These are phyloP conservation scores for Leptographium wingfieldii DNA, from an alignment of 2,329 filamentous ascomycete genomes.

Conservation along the genomic window DNA sequence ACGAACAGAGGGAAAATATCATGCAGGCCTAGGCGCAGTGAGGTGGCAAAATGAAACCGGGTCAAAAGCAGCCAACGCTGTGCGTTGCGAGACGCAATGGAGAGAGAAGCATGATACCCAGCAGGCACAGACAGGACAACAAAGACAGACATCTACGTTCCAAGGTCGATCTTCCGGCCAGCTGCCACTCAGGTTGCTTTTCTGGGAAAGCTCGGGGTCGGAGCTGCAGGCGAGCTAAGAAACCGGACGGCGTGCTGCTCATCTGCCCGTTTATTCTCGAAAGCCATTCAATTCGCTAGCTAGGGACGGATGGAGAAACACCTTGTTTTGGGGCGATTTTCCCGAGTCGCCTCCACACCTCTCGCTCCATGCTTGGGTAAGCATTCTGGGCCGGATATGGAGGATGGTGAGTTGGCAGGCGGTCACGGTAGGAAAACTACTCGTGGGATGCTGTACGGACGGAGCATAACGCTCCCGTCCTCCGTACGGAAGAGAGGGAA, in stretches of 20 bases:
- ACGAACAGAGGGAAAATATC: slow-evolving; percentile 13
- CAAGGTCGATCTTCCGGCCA: neutral
- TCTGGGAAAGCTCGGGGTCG: neutral
- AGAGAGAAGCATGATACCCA: neutral
- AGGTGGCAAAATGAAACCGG: slow-evolving; percentile 32
- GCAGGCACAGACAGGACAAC: neutral
- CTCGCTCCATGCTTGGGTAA: neutral
- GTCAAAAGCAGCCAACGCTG: slow-evolving; percentile 13
- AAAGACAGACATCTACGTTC: neutral
- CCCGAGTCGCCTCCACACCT: neutral
- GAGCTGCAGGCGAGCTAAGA: neutral
- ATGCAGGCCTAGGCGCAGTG: slow-evolving; percentile 27
- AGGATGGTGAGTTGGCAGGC: neutral
- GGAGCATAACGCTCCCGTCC: neutral
- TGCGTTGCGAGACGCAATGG: slow-evolving; percentile 18
- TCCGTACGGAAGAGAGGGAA: slow-evolving; percentile 10
- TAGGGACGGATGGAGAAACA: neutral
- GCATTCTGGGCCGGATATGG: neutral
- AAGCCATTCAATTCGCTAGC: neutral
- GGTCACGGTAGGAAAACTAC: neutral
- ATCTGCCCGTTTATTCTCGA: slow-evolving; percentile 1
- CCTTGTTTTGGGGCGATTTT: neutral
- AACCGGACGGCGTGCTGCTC: neutral
- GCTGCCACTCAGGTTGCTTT: neutral
- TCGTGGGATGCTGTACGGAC: neutral